These are phyloP conservation scores for Capsicum rhomboideum DNA, from an alignment of 257 asterid species.

Conservation along the genomic window DNA sequence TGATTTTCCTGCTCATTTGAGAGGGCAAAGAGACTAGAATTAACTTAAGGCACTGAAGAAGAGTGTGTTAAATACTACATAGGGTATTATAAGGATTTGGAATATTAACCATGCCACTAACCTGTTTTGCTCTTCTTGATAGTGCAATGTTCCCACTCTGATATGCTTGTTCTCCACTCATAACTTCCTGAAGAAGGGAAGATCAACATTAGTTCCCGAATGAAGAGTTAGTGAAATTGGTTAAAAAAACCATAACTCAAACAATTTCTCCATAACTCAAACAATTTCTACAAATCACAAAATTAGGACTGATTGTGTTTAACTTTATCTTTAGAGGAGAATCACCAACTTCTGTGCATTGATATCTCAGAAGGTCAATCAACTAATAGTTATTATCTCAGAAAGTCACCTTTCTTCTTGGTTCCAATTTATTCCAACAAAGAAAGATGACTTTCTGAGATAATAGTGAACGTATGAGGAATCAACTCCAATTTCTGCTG, in stretches of 20 bases:
- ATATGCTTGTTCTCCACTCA: background rate
- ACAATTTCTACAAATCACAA: background rate
- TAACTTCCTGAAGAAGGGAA: conserved; percentile 11
- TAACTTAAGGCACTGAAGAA: background rate
- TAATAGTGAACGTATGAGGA: no score
- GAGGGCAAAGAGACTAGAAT: background rate
- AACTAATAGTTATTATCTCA: no score
- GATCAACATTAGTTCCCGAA: background rate
- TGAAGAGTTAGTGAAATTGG: background rate
- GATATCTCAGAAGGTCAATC: no score
- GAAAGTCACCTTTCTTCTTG: no score
- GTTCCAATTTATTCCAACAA: no score
- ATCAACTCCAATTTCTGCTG: background rate
- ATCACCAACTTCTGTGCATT: background rate
- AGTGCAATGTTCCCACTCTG: conserved; percentile 8
- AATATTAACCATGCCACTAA: background rate
- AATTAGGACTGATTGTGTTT: background rate
- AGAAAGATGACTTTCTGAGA: no score
- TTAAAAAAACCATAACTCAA: background rate
- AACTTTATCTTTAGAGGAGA: background rate
- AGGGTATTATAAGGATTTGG: background rate
- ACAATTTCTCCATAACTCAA: background rate
- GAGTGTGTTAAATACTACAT: background rate
- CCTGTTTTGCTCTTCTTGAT: conserved; percentile 13
- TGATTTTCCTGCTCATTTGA: background rate